Conservation (phyloP, 805 yeast species). For the Candida pini region DNA sequence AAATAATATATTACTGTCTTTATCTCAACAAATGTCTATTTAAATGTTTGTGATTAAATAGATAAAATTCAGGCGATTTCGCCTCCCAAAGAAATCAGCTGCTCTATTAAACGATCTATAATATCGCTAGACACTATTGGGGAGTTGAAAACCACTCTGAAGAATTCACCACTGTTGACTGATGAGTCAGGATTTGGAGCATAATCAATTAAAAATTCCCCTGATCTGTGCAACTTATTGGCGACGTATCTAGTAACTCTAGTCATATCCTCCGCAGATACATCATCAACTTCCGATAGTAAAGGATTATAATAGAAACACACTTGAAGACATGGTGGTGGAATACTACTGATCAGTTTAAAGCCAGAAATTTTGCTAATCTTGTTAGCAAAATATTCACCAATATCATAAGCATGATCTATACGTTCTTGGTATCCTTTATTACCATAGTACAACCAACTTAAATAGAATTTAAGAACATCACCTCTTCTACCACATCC, state of each 20-base stretch:
- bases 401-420: slow-evolving; percentile 66
- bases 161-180: slow-evolving; percentile 62
- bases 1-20: not conserved
- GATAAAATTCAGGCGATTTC: slow-evolving; percentile 2
- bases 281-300: slow-evolving; percentile 9
- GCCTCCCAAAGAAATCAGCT: slow-evolving; percentile 33
- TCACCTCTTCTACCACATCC: slow-evolving; percentile 89
- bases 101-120: slow-evolving; percentile 39
- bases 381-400: slow-evolving; percentile 51
- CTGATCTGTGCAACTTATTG: slow-evolving; percentile 48
- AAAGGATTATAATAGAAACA: slow-evolving; percentile 67
- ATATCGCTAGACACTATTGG: slow-evolving; percentile 46
- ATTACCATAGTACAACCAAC: slow-evolving; percentile 77
- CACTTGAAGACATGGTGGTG: slow-evolving; percentile 78
- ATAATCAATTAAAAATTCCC: slow-evolving; percentile 71
- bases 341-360: slow-evolving; percentile 45
- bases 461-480: slow-evolving; percentile 68
- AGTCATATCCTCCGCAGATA: slow-evolving; percentile 39
- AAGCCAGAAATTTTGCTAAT: slow-evolving; percentile 40
- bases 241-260: slow-evolving; percentile 58
- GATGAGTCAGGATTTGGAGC: slow-evolving; percentile 58
- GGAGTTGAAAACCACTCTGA: slow-evolving; percentile 77
- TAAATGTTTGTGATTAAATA: not conserved
- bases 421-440: slow-evolving; percentile 60
- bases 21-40: too few relatives aligned